These are phyloP conservation scores for Teunomyces lycoperdinae DNA, from an alignment of 805 yeast species.

Conservation along the genomic window DNA sequence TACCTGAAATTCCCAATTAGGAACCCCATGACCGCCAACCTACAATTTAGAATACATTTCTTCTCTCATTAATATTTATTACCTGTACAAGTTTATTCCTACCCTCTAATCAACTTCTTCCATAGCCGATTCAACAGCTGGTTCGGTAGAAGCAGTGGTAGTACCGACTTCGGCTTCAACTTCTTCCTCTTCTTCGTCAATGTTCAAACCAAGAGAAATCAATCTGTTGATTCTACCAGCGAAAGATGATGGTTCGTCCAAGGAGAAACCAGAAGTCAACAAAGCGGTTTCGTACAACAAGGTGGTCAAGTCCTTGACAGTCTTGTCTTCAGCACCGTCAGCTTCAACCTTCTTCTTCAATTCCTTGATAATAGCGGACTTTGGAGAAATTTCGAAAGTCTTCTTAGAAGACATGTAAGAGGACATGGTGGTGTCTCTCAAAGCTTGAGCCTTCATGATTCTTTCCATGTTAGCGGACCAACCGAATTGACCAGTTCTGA, in stretches of 20 bases:
- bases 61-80: conserved; percentile 2
- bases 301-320: conserved; percentile 96
- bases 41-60: no score
- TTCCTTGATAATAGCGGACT: conserved; percentile 91
- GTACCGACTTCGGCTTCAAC: conserved; percentile 49
- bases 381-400: conserved; percentile 98
- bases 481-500: conserved; percentile 99
- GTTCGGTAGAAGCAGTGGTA: conserved; percentile 53
- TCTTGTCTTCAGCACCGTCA: conserved; percentile 97
- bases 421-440: conserved; percentile 98
- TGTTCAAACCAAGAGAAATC: conserved; percentile 96
- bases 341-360: conserved; percentile 94
- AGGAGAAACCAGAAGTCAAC: conserved; percentile 97
- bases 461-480: conserved; percentile 99
- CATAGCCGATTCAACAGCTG: conserved; percentile 91
- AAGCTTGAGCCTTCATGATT: conserved; percentile 99
- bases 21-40: no score
- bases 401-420: conserved; percentile 99
- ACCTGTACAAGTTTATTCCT: conserved; percentile 2
- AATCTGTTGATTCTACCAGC: conserved; percentile 98
- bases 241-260: conserved; percentile 97
- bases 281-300: conserved; percentile 96
- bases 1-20: not conserved
- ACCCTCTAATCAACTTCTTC: conserved; percentile 89
- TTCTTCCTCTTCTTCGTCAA: conserved; percentile 74